Evolutionary conservation across 2,329 filamentous ascomycete species (phyloP).

Genomic region (Neopestalotiopsis clavispora): DNA sequence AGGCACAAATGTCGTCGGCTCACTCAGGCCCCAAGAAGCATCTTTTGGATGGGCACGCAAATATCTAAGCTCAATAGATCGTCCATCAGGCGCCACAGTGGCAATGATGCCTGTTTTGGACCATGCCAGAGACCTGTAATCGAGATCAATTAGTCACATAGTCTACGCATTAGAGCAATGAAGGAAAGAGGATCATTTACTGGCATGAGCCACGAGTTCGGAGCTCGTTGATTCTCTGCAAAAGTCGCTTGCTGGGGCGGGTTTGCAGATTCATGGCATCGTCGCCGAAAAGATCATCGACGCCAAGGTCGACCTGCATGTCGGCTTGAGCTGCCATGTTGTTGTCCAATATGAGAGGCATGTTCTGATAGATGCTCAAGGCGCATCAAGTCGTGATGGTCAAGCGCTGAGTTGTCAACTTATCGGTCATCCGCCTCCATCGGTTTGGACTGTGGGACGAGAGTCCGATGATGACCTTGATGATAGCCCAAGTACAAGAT

Average conservation of each 20-base stretch:
- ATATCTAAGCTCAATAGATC: constrained; percentile 73
- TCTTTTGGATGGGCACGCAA: constrained; percentile 71
- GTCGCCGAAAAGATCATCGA: constrained; percentile 79
- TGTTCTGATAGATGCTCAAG: constrained; percentile 41
- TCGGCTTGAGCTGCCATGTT: constrained; percentile 55
- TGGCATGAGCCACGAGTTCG: constrained; percentile 79
- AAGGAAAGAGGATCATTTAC: constrained; percentile 55
- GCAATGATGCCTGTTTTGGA: constrained; percentile 87
- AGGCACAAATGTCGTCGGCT: constrained; percentile 68
- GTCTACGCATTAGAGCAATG: constrained; percentile 1
- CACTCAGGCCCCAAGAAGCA: constrained; percentile 77
- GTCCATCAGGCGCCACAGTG: constrained; percentile 75
- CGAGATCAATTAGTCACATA: neutral
- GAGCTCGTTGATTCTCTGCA: constrained; percentile 77
- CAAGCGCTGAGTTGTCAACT: neutral
- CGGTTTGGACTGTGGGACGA: neutral
- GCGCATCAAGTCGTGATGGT: neutral
- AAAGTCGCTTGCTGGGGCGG: constrained; percentile 67
- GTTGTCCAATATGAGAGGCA: constrained; percentile 60
- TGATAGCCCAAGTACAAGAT: no score
- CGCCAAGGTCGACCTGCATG: constrained; percentile 59
- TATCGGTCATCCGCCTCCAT: neutral
- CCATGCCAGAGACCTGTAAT: constrained; percentile 79
- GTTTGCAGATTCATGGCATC: constrained; percentile 59
- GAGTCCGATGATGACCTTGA: neutral